Conservation (phyloP, 345 rosid genomes). For the Gossypium raimondii region DNA sequence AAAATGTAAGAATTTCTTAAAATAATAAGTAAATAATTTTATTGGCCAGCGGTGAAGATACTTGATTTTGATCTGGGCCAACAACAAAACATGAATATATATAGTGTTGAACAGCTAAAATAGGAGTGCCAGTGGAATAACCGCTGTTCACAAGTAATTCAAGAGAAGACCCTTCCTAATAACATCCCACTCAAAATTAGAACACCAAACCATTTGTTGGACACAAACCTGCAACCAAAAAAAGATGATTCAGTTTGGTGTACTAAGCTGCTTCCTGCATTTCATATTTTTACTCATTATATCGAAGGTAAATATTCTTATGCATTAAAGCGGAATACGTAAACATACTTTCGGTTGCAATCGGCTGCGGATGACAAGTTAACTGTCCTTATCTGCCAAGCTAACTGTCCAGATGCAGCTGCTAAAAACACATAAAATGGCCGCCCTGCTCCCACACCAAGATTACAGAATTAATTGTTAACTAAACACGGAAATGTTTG, state of each 20-base stretch:
- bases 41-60: no score
- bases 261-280: no score
- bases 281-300: no score
- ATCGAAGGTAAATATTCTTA: no score
- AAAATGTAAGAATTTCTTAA: no score
- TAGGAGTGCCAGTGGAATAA: no score
- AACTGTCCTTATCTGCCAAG: constrained; percentile 77
- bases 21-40: no score
- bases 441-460: constrained; percentile 49
- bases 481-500: neutral
- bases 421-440: constrained; percentile 61
- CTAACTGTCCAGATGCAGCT: constrained; percentile 82
- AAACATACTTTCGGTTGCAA: constrained; percentile 39
- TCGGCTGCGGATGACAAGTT: constrained; percentile 59
- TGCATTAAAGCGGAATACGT: neutral
- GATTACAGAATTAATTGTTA: neutral
- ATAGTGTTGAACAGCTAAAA: no score
- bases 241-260: no score
- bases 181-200: constrained; percentile 67
- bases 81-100: no score
- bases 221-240: constrained; percentile 58
- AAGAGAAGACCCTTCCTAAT: constrained; percentile 50
- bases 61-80: no score
- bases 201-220: constrained; percentile 93
- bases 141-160: neutral